Percentiles rank a stretch among this genome's conserved stretches.
Evolutionary conservation across 2,329 filamentous ascomycete genomes (phyloP).

Genomic region (Trichoderma sp.): DNA sequence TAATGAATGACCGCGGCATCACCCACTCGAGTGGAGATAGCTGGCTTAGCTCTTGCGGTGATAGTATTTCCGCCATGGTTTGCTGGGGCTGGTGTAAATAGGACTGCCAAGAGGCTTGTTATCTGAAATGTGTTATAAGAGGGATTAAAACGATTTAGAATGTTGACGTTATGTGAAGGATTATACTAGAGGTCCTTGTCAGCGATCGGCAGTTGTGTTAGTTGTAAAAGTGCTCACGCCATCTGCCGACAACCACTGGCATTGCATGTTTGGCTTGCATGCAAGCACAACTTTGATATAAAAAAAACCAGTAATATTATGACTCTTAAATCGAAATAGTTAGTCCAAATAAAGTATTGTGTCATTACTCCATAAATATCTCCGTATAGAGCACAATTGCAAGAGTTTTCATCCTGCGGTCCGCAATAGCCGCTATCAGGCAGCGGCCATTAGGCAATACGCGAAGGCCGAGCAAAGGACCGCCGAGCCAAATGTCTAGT

Average conservation of each 20-base stretch:
- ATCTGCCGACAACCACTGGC: neutral
- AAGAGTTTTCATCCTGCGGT: neutral
- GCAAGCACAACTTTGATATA: neutral
- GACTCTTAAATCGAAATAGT: neutral
- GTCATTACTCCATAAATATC: neutral
- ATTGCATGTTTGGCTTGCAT: neutral
- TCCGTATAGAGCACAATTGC: neutral
- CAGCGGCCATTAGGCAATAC: neutral
- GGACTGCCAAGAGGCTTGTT: neutral
- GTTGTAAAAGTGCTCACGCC: neutral
- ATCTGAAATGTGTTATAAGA: neutral
- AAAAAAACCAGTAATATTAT: neutral
- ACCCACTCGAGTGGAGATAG: slow-evolving; percentile 15
- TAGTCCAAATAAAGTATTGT: neutral
- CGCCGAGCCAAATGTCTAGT: neutral
- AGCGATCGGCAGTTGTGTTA: neutral
- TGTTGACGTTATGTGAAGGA: neutral
- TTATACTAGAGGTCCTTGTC: neutral
- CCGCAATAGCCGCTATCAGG: neutral
- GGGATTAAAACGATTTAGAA: neutral
- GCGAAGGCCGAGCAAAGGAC: neutral
- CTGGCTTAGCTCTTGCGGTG: neutral
- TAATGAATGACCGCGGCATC: slow-evolving; percentile 15
- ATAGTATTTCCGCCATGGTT: neutral
- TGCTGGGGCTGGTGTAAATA: neutral